These are phyloP conservation scores for Helicocarpus griseus DNA, from an alignment of 2,329 filamentous ascomycete genomes.

Conservation along the genomic window DNA sequence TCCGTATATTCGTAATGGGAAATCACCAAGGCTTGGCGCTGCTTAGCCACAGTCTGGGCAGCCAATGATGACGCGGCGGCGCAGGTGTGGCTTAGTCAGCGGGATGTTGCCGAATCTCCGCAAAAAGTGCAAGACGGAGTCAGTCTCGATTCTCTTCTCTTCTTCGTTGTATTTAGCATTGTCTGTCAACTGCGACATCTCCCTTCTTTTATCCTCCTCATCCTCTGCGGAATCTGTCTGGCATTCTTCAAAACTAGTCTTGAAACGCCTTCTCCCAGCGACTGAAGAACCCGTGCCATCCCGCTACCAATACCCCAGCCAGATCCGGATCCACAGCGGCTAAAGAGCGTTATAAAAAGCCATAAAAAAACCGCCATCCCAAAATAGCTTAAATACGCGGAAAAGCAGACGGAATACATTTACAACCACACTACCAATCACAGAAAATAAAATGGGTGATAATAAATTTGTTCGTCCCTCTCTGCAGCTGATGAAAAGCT, in stretches of 20 bases:
- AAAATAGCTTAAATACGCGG: background rate
- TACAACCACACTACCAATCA: background rate
- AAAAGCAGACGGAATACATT: background rate
- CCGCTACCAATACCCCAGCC: background rate
- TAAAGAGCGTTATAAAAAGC: background rate
- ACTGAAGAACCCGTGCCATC: background rate
- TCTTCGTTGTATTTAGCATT: too few species aligned
- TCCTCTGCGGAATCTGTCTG: background rate
- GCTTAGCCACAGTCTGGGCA: background rate
- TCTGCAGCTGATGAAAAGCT: too few species aligned
- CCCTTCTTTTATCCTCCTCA: background rate
- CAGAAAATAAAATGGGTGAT: slow-evolving; percentile 6
- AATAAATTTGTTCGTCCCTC: slow-evolving; percentile 10
- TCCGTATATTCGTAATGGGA: too few species aligned
- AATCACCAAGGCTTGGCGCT: too few species aligned
- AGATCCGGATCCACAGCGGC: background rate
- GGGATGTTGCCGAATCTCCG: too few species aligned
- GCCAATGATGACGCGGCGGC: slow-evolving; percentile 1
- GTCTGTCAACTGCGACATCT: too few species aligned
- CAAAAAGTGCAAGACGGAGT: too few species aligned
- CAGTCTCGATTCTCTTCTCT: background rate
- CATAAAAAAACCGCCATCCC: background rate
- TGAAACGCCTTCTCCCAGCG: background rate
- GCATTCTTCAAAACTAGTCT: background rate
- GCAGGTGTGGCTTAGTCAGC: background rate